Evolutionary conservation across 2,329 filamentous ascomycete genomes (phyloP).

Genomic region (Botrytis fabae): DNA sequence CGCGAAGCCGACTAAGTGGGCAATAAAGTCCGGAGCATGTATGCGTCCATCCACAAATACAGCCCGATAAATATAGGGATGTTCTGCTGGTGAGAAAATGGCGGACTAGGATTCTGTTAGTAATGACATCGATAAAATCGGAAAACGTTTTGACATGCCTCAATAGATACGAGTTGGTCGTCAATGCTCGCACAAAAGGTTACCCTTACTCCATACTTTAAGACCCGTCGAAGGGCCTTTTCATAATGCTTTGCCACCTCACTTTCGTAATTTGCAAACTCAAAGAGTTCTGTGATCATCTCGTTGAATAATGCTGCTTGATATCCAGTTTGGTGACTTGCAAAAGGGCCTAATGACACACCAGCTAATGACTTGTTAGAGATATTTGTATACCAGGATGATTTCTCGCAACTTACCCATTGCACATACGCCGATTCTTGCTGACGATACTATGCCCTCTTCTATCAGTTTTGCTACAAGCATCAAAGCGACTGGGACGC

Average conservation of each 20-base stretch:
- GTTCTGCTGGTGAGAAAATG: conserved; percentile 78
- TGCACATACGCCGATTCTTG: conserved; percentile 82
- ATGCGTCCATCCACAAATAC: conserved; percentile 93
- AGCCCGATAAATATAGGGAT: conserved; percentile 93
- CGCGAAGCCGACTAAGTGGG: conserved; percentile 87
- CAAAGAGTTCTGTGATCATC: conserved; percentile 90
- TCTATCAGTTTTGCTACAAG: conserved; percentile 89
- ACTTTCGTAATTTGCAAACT: conserved; percentile 82
- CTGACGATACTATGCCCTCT: conserved; percentile 75
- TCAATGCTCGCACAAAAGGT: conserved; percentile 94
- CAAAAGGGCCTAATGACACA: conserved; percentile 89
- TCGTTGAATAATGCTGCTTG: conserved; percentile 68
- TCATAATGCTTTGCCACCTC: conserved; percentile 81
- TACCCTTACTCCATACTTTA: conserved; percentile 78
- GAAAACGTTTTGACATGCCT: conserved; percentile 53
- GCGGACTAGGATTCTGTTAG: conserved; percentile 60
- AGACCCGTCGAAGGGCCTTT: conserved; percentile 68
- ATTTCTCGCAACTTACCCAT: conserved; percentile 51
- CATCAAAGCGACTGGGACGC: conserved; percentile 91
- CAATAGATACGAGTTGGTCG: conserved; percentile 91
- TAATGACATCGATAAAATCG: conserved; percentile 30
- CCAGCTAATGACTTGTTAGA: conserved; percentile 63
- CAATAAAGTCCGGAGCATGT: conserved; percentile 91
- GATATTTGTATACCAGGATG: not conserved
- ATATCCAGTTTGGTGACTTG: conserved; percentile 39